A percentile compares a stretch with the other conserved stretches of the same genome.
Evolutionary conservation across 805 yeast species (phyloP).

Genomic region (Dipodascus geniculatus): DNA sequence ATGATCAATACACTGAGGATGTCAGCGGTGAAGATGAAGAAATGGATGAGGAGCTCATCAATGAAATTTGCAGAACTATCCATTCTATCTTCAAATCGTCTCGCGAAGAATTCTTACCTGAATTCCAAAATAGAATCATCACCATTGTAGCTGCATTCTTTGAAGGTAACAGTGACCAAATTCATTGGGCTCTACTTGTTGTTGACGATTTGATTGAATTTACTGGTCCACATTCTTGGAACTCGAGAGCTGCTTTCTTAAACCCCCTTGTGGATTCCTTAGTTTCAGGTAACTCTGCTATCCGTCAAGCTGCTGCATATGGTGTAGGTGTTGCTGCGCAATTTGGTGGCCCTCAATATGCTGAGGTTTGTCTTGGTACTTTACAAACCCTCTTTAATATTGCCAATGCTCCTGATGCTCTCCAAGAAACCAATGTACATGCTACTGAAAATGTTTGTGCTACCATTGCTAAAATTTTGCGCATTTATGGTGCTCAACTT

Average conservation of each 20-base stretch:
- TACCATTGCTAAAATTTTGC: constrained; percentile 75
- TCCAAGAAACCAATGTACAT: constrained; percentile 68
- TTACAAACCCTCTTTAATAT: constrained; percentile 65
- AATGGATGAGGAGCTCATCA: constrained; percentile 82
- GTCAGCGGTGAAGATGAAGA: constrained; percentile 73
- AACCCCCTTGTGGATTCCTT: constrained; percentile 55
- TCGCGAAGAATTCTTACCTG: constrained; percentile 45
- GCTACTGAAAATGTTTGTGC: constrained; percentile 83
- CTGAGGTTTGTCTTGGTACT: constrained; percentile 54
- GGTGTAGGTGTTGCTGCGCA: constrained; percentile 82
- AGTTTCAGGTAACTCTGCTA: constrained; percentile 33
- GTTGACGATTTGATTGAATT: constrained; percentile 72
- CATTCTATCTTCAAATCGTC: constrained; percentile 57
- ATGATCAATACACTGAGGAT: constrained; percentile 83
- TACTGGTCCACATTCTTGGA: constrained; percentile 56
- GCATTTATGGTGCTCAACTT: constrained; percentile 49
- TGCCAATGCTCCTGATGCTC: constrained; percentile 66
- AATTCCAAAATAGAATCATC: constrained; percentile 45
- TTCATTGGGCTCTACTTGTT: constrained; percentile 68
- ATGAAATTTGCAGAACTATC: constrained; percentile 71
- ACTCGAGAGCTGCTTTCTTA: constrained; percentile 54
- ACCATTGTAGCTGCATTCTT: constrained; percentile 53
- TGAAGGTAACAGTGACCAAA: constrained; percentile 50
- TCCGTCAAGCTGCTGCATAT: constrained; percentile 81
- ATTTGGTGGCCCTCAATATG: constrained; percentile 54